Conservation (phyloP, 2,329 filamentous ascomycete species). For the Ophiocordyceps australis region DNA sequence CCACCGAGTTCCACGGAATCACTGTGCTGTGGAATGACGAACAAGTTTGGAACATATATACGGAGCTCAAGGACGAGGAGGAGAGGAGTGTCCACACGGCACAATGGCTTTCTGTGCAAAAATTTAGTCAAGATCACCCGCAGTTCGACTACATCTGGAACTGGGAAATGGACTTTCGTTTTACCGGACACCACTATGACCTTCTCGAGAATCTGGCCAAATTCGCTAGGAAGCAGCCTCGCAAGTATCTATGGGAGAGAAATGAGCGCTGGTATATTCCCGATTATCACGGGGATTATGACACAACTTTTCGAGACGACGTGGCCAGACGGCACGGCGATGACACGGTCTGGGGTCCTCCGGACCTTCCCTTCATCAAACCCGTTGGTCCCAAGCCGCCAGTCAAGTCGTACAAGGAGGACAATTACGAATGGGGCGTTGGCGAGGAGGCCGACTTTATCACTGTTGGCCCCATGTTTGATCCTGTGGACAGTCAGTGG, state of each 20-base stretch:
- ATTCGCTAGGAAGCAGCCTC: conserved; percentile 50
- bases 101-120: conserved; percentile 58
- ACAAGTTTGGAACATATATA: conserved; percentile 62
- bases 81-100: conserved; percentile 35
- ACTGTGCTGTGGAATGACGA: conserved; percentile 57
- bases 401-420: conserved; percentile 34
- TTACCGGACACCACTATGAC: conserved; percentile 68
- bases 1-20: conserved; percentile 51
- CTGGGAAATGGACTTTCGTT: conserved; percentile 70
- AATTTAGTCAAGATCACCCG: conserved; percentile 57
- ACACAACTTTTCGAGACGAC: conserved; percentile 44
- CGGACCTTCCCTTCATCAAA: conserved; percentile 36
- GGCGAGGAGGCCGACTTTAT: conserved; percentile 60
- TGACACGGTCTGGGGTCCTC: conserved; percentile 48
- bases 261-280: conserved; percentile 59
- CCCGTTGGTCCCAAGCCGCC: conserved; percentile 49
- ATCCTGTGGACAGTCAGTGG: conserved; percentile 56
- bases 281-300: conserved; percentile 45
- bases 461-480: conserved; percentile 63
- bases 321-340: conserved; percentile 36
- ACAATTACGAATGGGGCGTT: conserved; percentile 59
- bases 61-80: conserved; percentile 46
- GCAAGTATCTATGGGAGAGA: conserved; percentile 57
- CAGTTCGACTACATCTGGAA: conserved; percentile 76
- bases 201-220: conserved; percentile 46